phyloP scores from a whole-genome alignment of 805 yeast genomes.

The Wickerhamiella kurtzmanii region DNA sequence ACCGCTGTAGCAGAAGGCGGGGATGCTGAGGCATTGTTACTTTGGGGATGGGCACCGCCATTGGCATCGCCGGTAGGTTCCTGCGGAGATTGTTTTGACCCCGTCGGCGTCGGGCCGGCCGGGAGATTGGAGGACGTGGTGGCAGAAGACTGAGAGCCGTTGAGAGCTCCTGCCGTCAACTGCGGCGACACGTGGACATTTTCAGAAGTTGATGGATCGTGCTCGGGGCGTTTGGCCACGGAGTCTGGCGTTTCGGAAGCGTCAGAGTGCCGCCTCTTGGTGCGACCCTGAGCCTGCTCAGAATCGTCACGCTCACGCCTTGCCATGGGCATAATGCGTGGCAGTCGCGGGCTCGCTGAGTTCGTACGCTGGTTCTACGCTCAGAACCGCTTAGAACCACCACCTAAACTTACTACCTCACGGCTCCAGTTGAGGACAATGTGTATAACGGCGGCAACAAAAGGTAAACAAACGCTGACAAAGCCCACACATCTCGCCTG shows the following conservation, averaged over 20 bases:
- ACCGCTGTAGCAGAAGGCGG: too few relatives aligned
- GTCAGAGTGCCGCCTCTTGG: not conserved
- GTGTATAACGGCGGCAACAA: not conserved
- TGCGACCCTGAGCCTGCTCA: not conserved
- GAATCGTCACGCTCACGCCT: conserved; percentile 5
- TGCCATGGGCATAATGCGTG: conserved; percentile 3
- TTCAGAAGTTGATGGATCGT: too few relatives aligned
- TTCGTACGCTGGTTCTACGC: not conserved
- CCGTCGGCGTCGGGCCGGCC: too few relatives aligned
- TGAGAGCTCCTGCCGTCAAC: too few relatives aligned
- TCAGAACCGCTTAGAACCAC: not conserved
- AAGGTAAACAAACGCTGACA: not conserved
- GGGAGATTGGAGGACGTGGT: too few relatives aligned
- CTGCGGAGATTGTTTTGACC: too few relatives aligned
- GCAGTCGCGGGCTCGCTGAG: not conserved
- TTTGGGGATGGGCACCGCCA: not conserved
- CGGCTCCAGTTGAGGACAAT: not conserved
- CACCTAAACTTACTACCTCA: not conserved
- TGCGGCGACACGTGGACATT: too few relatives aligned
- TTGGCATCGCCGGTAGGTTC: not conserved
- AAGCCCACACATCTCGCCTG: not conserved
- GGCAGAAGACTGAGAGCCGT: too few relatives aligned
- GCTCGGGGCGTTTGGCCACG: not conserved
- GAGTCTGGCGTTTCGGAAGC: not conserved
- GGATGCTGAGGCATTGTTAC: too few relatives aligned